Base-by-base conservation (phyloP, 2,329 filamentous ascomycete genomes). In the Herpotrichia juniperi region DNA sequence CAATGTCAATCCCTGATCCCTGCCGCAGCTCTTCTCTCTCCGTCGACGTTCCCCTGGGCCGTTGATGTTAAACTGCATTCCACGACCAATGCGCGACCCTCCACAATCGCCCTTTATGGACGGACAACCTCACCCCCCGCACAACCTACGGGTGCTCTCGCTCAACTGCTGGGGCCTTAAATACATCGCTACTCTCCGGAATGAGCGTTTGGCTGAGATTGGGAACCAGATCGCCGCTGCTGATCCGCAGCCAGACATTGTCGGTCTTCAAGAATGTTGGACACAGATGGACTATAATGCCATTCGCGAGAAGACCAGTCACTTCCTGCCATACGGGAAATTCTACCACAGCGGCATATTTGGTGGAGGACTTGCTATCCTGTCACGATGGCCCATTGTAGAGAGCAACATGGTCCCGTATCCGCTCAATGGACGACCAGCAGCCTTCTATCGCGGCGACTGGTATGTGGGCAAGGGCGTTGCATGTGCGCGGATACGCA, bases 111-210 rank as follows among this genome's bases (percentile, higher is more conserved):
- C 51, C 28, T 56, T 46, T 46, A 73, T 71, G 67, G 46, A 58
- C 44, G 60, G 61, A 10, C 51, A 61, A 11, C 14, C 48, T 17
- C 34, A 17, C 6, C 62, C 72, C 67, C 60, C 84, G 6, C 72
- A 82, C 16, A 77, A 77, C 26, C 82, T 97, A 69, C 88, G 89
- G 67, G 81, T 97, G 62, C 78, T 97, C 59, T 94, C 91, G 4
- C 85, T 96, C 72, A 99, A 99, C 76, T 97, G 92, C 84, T 97
- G 94, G 93, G 94, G 94, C 46, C 86, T 97, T 56, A 93, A 96
- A 68, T 91, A 86, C 77, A 82, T 97, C 67, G 87, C 93, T 46
- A 87, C 87, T 60, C 84, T 90, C 61, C 90, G 93, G 61, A 79
- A 83, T 59, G 87, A 89, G 64, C 90, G 94, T 37, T 83, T 97